These are phyloP conservation scores for Aspergillus homomorphus DNA, from an alignment of 495 filamentous ascomycete genomes.

Conservation along the genomic window DNA sequence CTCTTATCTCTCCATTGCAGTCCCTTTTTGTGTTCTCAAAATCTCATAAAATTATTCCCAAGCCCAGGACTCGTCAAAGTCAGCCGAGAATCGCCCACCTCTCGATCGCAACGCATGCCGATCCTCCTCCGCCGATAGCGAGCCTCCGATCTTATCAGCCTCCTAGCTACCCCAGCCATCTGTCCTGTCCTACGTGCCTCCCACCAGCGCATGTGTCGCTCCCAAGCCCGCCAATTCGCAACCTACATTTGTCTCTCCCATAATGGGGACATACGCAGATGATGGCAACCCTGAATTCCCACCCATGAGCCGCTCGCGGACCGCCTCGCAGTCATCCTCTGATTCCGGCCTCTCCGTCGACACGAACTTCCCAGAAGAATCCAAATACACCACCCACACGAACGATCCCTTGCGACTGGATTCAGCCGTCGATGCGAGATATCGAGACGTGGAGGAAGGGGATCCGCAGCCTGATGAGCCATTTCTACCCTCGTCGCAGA, in stretches of 20 bases:
- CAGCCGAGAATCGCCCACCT: background rate
- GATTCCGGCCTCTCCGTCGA: slow-evolving; percentile 41
- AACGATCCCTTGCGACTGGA: slow-evolving; percentile 1
- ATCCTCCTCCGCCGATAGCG: background rate
- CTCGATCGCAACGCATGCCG: background rate
- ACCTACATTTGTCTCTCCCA: slow-evolving; percentile 10
- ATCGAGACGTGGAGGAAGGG: slow-evolving; percentile 42
- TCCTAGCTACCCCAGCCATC: slow-evolving; percentile 1
- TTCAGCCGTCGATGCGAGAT: slow-evolving; percentile 20
- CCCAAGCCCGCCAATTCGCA: background rate
- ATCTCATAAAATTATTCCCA: background rate
- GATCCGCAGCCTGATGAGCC: slow-evolving; percentile 28
- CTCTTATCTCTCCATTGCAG: background rate
- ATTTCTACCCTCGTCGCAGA: slow-evolving; percentile 21
- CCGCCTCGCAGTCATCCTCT: slow-evolving; percentile 31
- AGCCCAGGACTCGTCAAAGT: background rate
- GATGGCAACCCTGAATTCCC: slow-evolving; percentile 28
- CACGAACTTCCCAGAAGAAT: slow-evolving; percentile 30
- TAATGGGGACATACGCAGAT: slow-evolving; percentile 34
- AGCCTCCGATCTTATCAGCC: slow-evolving; percentile 4
- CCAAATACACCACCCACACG: slow-evolving; percentile 22
- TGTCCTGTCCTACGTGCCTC: slow-evolving; percentile 3
- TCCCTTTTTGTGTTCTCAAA: background rate
- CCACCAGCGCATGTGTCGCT: background rate
- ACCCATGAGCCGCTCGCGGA: slow-evolving; percentile 25